Percentiles rank a stretch among this genome's conserved stretches.
Evolutionary conservation across 345 rosid species (phyloP).

Genomic region (Eutrema heterophyllum): DNA sequence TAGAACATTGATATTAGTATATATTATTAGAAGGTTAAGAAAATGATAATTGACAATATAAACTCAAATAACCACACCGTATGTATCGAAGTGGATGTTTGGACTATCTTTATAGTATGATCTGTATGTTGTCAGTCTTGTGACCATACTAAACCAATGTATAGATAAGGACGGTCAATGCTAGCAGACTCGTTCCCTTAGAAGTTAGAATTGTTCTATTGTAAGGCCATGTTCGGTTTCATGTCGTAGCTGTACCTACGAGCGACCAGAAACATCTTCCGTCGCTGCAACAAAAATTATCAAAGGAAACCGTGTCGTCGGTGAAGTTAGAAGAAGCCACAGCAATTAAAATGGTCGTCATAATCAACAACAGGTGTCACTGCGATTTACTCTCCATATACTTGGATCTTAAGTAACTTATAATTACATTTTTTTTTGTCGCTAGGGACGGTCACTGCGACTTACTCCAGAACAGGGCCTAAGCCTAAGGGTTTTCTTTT

Average conservation of each 20-base stretch:
- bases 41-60: not conserved
- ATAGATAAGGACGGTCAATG: not conserved
- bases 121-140: not conserved
- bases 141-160: not conserved
- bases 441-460: no score
- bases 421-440: no score
- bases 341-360: no score
- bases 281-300: no score
- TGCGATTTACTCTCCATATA: no score
- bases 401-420: no score
- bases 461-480: no score
- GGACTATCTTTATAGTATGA: not conserved
- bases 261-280: no score
- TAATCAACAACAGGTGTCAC: no score
- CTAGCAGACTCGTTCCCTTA: not conserved
- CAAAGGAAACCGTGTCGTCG: no score
- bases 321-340: no score
- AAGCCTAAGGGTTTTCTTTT: not conserved
- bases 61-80: not conserved
- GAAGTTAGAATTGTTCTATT: not conserved
- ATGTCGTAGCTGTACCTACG: no score
- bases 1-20: not conserved
- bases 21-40: not conserved
- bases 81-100: not conserved
- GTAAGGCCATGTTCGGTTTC: not conserved